A percentile compares a stretch with the other conserved stretches of the same genome.
Evolutionary conservation across 495 filamentous ascomycete genomes (phyloP).

Genomic region (Trichoderma gamsii): DNA sequence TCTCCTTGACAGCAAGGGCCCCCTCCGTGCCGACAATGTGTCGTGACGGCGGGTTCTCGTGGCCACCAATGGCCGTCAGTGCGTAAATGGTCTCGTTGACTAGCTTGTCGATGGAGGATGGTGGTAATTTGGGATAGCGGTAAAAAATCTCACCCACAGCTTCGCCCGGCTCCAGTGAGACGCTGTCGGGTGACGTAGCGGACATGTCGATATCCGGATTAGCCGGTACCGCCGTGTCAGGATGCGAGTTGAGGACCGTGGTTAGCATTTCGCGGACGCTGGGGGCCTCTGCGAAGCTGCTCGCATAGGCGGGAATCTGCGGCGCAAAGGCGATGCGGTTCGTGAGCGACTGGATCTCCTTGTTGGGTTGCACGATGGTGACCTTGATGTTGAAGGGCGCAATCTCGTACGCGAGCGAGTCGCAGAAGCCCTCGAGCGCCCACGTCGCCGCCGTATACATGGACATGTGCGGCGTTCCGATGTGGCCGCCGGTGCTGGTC

Average conservation of each 20-base stretch:
- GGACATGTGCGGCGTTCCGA: slow-evolving; percentile 85
- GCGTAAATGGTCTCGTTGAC: slow-evolving; percentile 88
- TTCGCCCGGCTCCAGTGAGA: slow-evolving; percentile 14
- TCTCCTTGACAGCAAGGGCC: slow-evolving; percentile 84
- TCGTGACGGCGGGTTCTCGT: slow-evolving; percentile 90
- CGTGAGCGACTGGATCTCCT: slow-evolving; percentile 76
- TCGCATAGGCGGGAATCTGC: slow-evolving; percentile 65
- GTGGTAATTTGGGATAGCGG: slow-evolving; percentile 64
- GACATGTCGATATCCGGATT: neutral
- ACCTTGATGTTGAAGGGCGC: slow-evolving; percentile 96
- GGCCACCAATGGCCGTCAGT: slow-evolving; percentile 82
- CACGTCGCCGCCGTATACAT: slow-evolving; percentile 90
- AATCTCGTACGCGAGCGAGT: slow-evolving; percentile 93
- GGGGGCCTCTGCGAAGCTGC: slow-evolving; percentile 68
- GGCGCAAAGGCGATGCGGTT: slow-evolving; percentile 81
- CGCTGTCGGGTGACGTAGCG: slow-evolving; percentile 1
- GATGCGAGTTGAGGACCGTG: slow-evolving; percentile 56
- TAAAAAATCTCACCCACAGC: slow-evolving; percentile 52
- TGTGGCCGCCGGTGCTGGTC: slow-evolving; percentile 83
- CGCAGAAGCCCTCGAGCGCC: slow-evolving; percentile 97
- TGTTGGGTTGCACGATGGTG: slow-evolving; percentile 83
- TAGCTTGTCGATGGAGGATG: slow-evolving; percentile 58
- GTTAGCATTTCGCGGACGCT: slow-evolving; percentile 73
- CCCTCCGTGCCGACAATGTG: slow-evolving; percentile 94
- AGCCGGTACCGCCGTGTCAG: slow-evolving; percentile 43